phyloP scores from a whole-genome alignment of 2,329 filamentous ascomycete species.

The Thielaviopsis cerberus region DNA sequence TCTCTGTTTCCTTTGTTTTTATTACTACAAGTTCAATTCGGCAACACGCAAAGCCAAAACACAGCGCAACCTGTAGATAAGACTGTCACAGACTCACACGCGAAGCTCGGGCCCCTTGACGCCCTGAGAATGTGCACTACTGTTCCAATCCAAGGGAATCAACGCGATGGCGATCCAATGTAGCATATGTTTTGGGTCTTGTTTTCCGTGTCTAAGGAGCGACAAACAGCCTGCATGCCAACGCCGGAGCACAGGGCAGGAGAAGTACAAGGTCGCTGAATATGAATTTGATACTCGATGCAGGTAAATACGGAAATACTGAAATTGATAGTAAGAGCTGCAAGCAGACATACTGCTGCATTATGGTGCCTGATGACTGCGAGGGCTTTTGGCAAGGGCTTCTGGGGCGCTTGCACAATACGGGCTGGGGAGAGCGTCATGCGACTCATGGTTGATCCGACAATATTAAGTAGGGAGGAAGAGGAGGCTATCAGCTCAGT shows the following conservation, averaged over 20 bases:
- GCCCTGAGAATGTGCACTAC: background rate
- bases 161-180: background rate
- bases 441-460: background rate
- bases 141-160: background rate
- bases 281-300: background rate
- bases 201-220: background rate
- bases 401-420: background rate
- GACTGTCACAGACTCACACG: background rate
- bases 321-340: background rate
- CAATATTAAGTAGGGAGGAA: background rate
- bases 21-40: too few relatives aligned
- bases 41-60: too few relatives aligned
- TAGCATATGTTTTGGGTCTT: background rate
- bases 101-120: background rate
- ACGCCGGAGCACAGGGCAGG: background rate
- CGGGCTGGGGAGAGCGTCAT: slow-evolving; percentile 2
- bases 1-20: background rate
- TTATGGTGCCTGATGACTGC: background rate
- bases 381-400: background rate
- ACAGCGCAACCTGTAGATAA: background rate
- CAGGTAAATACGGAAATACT: background rate
- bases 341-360: background rate
- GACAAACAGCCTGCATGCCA: background rate
- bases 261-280: background rate
- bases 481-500: background rate